phyloP scores from a whole-genome alignment of 1,284 basidiomycete species.

The Heimioporus retisporus region DNA sequence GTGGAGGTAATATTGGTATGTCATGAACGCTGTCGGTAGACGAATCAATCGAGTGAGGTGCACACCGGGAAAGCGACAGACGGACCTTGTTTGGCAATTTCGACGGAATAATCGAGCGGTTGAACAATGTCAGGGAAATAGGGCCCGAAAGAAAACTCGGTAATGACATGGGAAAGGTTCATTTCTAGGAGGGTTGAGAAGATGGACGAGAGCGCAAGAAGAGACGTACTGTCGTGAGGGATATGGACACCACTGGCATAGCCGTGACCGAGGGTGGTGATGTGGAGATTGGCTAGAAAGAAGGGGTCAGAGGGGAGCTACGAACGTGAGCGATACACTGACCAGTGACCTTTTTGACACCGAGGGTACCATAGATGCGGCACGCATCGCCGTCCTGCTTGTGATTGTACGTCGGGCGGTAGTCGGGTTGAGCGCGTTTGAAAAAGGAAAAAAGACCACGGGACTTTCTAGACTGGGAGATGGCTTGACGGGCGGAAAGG shows the following conservation, averaged over 20 bases:
- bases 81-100: slow-evolving; percentile 84
- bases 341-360: slow-evolving; percentile 94
- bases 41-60: neutral
- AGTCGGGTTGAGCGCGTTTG: slow-evolving; percentile 55
- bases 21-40: slow-evolving; percentile 76
- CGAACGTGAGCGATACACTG: slow-evolving; percentile 13
- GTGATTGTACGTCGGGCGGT: slow-evolving; percentile 80
- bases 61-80: slow-evolving; percentile 24
- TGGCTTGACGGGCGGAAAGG: slow-evolving; percentile 75
- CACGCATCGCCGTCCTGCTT: slow-evolving; percentile 78
- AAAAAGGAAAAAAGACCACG: slow-evolving; percentile 75
- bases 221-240: slow-evolving; percentile 77
- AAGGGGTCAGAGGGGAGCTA: neutral
- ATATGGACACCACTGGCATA: slow-evolving; percentile 92
- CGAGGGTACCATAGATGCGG: slow-evolving; percentile 87
- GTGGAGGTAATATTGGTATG: slow-evolving; percentile 97
- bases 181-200: slow-evolving; percentile 67
- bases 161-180: slow-evolving; percentile 97
- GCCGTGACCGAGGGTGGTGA: slow-evolving; percentile 95
- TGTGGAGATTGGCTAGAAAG: slow-evolving; percentile 81
- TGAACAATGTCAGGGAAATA: slow-evolving; percentile 97
- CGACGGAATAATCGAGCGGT: slow-evolving; percentile 93
- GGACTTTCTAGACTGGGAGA: slow-evolving; percentile 76
- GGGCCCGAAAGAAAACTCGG: slow-evolving; percentile 97
- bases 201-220: neutral